Evolutionary conservation across 805 yeast species (phyloP).

Genomic region (Saturnispora sekii): DNA sequence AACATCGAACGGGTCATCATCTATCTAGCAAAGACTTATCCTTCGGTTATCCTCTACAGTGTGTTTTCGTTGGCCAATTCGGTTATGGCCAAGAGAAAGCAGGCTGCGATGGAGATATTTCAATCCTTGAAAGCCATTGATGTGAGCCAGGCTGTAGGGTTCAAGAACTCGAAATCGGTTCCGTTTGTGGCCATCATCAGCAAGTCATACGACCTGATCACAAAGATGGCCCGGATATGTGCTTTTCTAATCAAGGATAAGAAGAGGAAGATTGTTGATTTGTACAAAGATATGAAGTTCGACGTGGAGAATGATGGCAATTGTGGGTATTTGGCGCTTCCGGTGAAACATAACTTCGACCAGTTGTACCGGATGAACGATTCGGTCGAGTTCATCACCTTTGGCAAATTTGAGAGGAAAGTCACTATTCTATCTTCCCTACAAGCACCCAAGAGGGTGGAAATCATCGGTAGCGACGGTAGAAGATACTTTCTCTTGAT

Average conservation of each 20-base stretch:
- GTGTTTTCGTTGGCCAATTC: slow-evolving; percentile 65
- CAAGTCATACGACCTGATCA: slow-evolving; percentile 2
- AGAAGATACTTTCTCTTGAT: slow-evolving; percentile 64
- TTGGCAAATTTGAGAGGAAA: slow-evolving; percentile 51
- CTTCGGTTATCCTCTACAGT: slow-evolving; percentile 81
- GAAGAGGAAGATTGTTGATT: slow-evolving; percentile 4
- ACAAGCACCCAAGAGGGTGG: slow-evolving; percentile 77
- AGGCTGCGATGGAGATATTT: slow-evolving; percentile 37
- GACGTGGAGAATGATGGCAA: slow-evolving; percentile 20
- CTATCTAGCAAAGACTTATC: slow-evolving; percentile 53
- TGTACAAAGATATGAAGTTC: slow-evolving; percentile 34
- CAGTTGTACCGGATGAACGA: slow-evolving; percentile 40
- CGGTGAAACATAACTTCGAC: slow-evolving; percentile 61
- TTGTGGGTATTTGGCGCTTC: slow-evolving; percentile 50
- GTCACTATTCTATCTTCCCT: slow-evolving; percentile 71
- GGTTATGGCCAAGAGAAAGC: slow-evolving; percentile 34
- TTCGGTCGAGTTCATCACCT: slow-evolving; percentile 32
- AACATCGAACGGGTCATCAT: slow-evolving; percentile 50
- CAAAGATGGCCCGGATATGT: slow-evolving; percentile 1
- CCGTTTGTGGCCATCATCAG: slow-evolving; percentile 33
- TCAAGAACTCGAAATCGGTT: slow-evolving; percentile 14
- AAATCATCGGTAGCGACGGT: slow-evolving; percentile 72
- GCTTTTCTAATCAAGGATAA: background rate
- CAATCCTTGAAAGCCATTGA: slow-evolving; percentile 21
- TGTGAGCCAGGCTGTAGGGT: background rate